Evolutionary conservation across 176 grass and related monocot species (phyloP).

Genomic region (Musa troglodytarum): DNA sequence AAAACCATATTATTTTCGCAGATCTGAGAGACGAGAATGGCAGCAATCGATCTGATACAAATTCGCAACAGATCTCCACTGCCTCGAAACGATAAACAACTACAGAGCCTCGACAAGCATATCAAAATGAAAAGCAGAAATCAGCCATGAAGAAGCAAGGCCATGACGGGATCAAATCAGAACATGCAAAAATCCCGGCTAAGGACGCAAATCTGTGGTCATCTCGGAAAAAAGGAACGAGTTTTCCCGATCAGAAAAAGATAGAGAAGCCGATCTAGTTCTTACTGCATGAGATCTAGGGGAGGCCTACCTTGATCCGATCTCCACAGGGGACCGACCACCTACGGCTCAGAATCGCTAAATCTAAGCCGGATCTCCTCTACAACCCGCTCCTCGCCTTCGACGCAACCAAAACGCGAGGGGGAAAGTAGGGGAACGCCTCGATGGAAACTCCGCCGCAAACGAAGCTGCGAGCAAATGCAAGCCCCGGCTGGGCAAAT

Average conservation of each 20-base stretch:
- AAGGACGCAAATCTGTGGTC: background rate
- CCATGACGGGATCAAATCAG: background rate
- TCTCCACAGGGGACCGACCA: background rate
- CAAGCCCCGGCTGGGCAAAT: too few species aligned
- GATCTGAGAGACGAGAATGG: background rate
- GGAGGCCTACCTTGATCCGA: background rate
- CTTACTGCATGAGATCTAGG: background rate
- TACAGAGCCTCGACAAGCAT: too few species aligned
- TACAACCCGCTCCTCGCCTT: background rate
- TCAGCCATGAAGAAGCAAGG: too few species aligned
- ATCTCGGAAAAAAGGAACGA: background rate
- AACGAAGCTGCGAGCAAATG: background rate
- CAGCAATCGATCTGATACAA: background rate
- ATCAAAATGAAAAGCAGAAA: too few species aligned
- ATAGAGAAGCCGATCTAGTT: slow-evolving; percentile 1
- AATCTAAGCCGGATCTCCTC: background rate
- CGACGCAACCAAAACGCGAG: background rate
- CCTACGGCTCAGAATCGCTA: background rate
- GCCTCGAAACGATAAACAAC: too few species aligned
- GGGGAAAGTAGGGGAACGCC: background rate
- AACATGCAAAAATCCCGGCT: background rate
- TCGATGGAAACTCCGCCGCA: slow-evolving; percentile 1
- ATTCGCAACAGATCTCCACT: background rate
- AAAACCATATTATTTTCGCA: background rate
- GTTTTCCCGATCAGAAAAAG: too few species aligned